These are phyloP conservation scores for Ophiocordyceps sinensis DNA, from an alignment of 2,329 filamentous ascomycete species.

Conservation along the genomic window DNA sequence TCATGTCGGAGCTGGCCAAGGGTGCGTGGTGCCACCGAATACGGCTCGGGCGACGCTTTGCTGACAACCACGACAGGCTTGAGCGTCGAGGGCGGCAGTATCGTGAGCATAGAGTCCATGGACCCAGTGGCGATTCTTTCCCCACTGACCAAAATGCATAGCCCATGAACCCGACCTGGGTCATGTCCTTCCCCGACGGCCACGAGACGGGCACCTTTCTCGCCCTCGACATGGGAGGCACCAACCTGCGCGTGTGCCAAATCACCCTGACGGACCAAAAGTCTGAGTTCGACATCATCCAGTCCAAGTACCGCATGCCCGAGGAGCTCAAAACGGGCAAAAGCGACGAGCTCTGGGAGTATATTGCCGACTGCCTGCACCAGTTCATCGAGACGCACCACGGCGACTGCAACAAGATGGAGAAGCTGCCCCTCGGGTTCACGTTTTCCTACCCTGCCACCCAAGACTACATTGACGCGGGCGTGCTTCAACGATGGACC, in stretches of 20 bases:
- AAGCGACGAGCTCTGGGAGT: conserved; percentile 82
- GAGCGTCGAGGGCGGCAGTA: conserved; percentile 76
- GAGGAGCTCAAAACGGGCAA: conserved; percentile 80
- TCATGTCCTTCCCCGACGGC: conserved; percentile 77
- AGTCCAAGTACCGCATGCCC: conserved; percentile 92
- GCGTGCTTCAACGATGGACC: conserved; percentile 87
- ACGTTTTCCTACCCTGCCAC: conserved; percentile 94
- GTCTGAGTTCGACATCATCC: conserved; percentile 86
- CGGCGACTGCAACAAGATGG: conserved; percentile 45
- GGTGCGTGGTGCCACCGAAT: conserved; percentile 30
- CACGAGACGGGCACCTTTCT: conserved; percentile 78
- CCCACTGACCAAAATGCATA: conserved; percentile 17
- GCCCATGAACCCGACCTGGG: conserved; percentile 98
- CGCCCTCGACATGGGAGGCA: conserved; percentile 90
- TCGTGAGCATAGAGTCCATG: conserved; percentile 43
- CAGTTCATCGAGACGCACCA: conserved; percentile 85
- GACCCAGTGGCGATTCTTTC: too few species aligned
- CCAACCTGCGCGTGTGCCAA: conserved; percentile 88
- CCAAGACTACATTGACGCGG: conserved; percentile 86
- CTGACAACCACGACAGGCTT: conserved; percentile 41
- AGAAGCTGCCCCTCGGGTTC: conserved; percentile 69
- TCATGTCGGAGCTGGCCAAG: conserved; percentile 75
- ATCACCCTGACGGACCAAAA: conserved; percentile 77
- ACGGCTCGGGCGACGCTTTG: background rate
- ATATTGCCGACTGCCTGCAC: conserved; percentile 82